Conservation (phyloP, 768 basidiomycete genomes). For the Mrakia blollopis region DNA sequence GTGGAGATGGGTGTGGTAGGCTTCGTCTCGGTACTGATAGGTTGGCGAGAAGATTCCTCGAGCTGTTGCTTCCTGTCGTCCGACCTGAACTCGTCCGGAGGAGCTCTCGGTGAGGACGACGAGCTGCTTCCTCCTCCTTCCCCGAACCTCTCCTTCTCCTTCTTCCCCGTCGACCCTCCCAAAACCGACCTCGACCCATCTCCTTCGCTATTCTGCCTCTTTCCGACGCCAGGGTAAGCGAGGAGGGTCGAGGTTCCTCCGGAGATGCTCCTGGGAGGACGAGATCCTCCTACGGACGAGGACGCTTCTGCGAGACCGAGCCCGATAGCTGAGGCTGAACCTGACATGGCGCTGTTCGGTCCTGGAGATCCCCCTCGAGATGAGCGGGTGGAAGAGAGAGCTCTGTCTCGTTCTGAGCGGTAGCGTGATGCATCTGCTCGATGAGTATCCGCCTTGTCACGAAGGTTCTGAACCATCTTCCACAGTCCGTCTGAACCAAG, state of each 20-base stretch:
- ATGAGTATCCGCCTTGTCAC: constrained; percentile 10
- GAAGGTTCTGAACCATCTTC: constrained; percentile 5
- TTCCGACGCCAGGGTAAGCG: not conserved
- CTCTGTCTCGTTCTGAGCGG: not conserved
- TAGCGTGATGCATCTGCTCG: not conserved
- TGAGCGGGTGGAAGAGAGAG: not conserved
- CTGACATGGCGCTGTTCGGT: not conserved
- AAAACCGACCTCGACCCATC: constrained; percentile 1
- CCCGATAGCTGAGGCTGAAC: constrained; percentile 5
- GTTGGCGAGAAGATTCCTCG: not conserved
- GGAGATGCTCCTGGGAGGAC: constrained; percentile 22
- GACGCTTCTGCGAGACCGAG: not conserved
- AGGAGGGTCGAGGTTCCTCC: constrained; percentile 8
- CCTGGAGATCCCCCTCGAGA: not conserved
- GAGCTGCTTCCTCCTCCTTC: not conserved
- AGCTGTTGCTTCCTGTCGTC: not conserved
- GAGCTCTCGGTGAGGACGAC: not conserved
- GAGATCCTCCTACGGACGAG: not conserved
- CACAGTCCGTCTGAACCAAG: constrained; percentile 10
- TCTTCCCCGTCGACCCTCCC: not conserved
- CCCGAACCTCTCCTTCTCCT: not conserved
- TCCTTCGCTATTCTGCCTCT: constrained; percentile 1
- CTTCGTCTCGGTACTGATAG: not conserved
- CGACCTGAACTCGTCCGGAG: not conserved
- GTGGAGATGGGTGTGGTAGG: not conserved